phyloP scores from a whole-genome alignment of 2,329 filamentous ascomycete species.

The Ceratocystis eucalypticola region DNA sequence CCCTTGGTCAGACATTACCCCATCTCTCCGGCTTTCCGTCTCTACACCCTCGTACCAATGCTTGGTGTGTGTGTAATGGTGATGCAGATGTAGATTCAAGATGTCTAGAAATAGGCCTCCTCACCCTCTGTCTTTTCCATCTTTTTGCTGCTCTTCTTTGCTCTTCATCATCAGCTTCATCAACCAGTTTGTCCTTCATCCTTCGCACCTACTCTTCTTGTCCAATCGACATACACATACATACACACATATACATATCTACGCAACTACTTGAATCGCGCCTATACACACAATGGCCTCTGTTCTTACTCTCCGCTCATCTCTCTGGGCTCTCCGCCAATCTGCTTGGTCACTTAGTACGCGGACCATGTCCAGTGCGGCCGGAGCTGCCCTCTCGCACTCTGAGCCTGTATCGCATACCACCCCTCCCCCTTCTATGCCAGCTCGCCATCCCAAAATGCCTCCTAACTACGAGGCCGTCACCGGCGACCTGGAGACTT shows the following conservation, averaged over 20 bases:
- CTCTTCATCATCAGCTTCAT: not conserved
- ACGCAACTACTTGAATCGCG: too few relatives aligned
- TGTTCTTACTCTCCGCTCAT: slow-evolving; percentile 1
- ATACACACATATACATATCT: not conserved
- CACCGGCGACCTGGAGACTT: slow-evolving; percentile 28
- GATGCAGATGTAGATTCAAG: not conserved
- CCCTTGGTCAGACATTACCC: not conserved
- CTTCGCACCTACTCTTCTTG: not conserved
- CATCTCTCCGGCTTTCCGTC: not conserved
- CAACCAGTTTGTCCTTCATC: not conserved
- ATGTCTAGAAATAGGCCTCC: slow-evolving; percentile 4
- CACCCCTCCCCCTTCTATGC: not conserved
- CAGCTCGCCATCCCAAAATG: slow-evolving; percentile 12
- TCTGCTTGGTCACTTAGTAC: not conserved
- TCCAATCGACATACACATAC: not conserved
- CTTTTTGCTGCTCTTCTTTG: not conserved
- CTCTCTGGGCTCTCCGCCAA: not conserved
- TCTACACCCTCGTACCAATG: not conserved
- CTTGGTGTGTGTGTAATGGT: too few relatives aligned
- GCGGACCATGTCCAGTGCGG: slow-evolving; percentile 7
- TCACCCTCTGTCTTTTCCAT: not conserved
- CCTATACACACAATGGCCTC: not conserved
- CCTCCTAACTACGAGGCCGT: slow-evolving; percentile 11
- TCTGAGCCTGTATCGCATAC: not conserved
- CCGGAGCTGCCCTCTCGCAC: not conserved